Conservation (phyloP, 2,329 filamentous ascomycete genomes). For the Hansfordia pulvinata region DNA sequence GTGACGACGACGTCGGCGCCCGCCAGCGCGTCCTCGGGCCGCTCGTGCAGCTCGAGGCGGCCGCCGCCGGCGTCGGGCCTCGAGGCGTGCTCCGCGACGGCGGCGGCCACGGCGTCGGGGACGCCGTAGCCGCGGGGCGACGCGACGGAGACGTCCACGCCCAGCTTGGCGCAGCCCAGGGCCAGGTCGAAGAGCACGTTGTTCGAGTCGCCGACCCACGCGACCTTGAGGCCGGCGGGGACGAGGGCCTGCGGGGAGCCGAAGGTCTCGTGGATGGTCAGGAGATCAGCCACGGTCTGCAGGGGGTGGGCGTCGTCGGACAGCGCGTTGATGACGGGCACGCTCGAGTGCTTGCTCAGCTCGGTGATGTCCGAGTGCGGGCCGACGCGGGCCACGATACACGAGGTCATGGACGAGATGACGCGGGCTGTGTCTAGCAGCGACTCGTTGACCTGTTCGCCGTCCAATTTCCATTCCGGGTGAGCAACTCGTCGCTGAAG, state of each 20-base stretch:
- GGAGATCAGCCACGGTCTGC: constrained; percentile 86
- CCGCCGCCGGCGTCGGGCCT: constrained; percentile 46
- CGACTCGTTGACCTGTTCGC: constrained; percentile 70
- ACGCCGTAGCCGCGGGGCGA: constrained; percentile 79
- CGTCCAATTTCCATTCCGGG: background rate
- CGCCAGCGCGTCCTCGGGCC: constrained; percentile 76
- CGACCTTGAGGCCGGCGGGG: constrained; percentile 74
- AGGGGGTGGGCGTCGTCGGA: constrained; percentile 88
- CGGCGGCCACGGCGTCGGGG: constrained; percentile 55
- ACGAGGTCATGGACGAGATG: constrained; percentile 85
- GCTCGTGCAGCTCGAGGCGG: constrained; percentile 58
- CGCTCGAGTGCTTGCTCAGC: constrained; percentile 58
- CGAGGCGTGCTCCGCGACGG: constrained; percentile 53
- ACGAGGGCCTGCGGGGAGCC: constrained; percentile 45
- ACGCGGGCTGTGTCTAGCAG: constrained; percentile 86
- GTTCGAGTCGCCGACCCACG: constrained; percentile 94
- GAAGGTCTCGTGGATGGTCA: constrained; percentile 77
- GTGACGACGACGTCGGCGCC: constrained; percentile 84
- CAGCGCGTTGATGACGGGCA: constrained; percentile 77
- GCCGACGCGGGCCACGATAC: constrained; percentile 68
- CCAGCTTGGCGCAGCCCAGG: constrained; percentile 75
- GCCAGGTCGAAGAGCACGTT: constrained; percentile 93
- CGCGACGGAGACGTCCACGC: constrained; percentile 75
- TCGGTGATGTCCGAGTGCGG: constrained; percentile 61
- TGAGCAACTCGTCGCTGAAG: too few species aligned